phyloP scores from a whole-genome alignment of 495 filamentous ascomycete species.

The Penicillium arizonense region DNA sequence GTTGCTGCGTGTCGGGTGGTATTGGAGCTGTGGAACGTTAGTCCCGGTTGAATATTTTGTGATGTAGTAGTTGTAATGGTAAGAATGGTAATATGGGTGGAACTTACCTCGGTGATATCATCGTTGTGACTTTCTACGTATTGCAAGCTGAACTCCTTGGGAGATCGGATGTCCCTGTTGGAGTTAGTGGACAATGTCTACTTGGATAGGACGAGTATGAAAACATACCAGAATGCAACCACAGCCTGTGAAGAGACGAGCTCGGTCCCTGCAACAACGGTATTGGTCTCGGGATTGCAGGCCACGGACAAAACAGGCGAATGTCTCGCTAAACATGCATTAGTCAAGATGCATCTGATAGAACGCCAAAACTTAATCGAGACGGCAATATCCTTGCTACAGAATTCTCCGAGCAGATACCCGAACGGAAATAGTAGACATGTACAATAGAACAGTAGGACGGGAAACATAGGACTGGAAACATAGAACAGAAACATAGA shows the following conservation, averaged over 20 bases:
- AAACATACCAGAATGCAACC: conserved; percentile 68
- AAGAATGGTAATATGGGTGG: not conserved
- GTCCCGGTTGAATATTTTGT: conserved; percentile 1
- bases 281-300: conserved; percentile 54
- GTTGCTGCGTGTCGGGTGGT: conserved; percentile 61
- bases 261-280: conserved; percentile 77
- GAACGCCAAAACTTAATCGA: not conserved
- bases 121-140: conserved; percentile 90
- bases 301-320: conserved; percentile 68
- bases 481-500: conserved; percentile 6
- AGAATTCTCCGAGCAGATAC: not conserved
- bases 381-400: conserved; percentile 4
- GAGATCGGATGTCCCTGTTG: conserved; percentile 67
- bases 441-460: conserved; percentile 3
- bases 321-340: conserved; percentile 32
- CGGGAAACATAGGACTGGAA: conserved; percentile 5
- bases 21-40: conserved; percentile 55
- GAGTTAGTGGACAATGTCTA: conserved; percentile 29
- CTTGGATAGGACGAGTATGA: not conserved
- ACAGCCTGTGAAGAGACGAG: conserved; percentile 68
- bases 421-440: conserved; percentile 2
- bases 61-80: not conserved
- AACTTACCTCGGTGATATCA: conserved; percentile 75
- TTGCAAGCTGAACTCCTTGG: conserved; percentile 49
- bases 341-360: conserved; percentile 1